Evolutionary conservation across 2,329 filamentous ascomycete species (phyloP), one percentile per base, ranked within the genome.

Genomic region (Aureobasidium sp.): DNA sequence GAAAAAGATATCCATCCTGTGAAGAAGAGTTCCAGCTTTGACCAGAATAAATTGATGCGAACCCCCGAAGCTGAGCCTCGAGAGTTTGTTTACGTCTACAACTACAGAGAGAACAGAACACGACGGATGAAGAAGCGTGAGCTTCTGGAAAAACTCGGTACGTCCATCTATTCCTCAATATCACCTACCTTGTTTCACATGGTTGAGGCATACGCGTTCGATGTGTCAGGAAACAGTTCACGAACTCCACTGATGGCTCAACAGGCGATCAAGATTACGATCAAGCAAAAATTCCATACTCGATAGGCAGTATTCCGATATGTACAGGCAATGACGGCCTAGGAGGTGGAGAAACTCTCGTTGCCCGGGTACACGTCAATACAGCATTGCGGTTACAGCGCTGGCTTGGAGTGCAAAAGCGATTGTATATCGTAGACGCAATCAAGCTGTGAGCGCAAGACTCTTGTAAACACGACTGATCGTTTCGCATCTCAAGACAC

Each of bases 321-420:
- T 45, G 53, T 15, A 38, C 49, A 19, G 37, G 46, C 17, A 35
- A 38, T 25, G 45, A 45, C 8, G 40, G 29, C 17, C 37, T 51
- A 1, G 42, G 37, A 2, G 60, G 53, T 7, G 40, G 40, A 11
- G 43, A 61, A 11, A 58, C 42, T 4, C 23, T 61, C 13, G 60
- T 57, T 50, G 60, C 60, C 15, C 19, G 42, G 27, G 60, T 61
- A 31, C 54, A 61, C n/a, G 37, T 61, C 43, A 61, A 43, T n/a
- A 15, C 27, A 5, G 60, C 29, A 17, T 37, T 61, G 13, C 21
- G 60, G 15, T 13, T 61, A 23, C 46, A 46, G 33, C 23, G 45
- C 7, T 61, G 51, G 60, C 50, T 61, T 17, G 51, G 60, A 17
- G 13, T 46, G 29, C 60, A 61, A 7, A 57, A 61, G 19, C 43